These are phyloP conservation scores for Chimonanthus salicifolius DNA, from an alignment of 164 flowering plant species.

Conservation along the genomic window DNA sequence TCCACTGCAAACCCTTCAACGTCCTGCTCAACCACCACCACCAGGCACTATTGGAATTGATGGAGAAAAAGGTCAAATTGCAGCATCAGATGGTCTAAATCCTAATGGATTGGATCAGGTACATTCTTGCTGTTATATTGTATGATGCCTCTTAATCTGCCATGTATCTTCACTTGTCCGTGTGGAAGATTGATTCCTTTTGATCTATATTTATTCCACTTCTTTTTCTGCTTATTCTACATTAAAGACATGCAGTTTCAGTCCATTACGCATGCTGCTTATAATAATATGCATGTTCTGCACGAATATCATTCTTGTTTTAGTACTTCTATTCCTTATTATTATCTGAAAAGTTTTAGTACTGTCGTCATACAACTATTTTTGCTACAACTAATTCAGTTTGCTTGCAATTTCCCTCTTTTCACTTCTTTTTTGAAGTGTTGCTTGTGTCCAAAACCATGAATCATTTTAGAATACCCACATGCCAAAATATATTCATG, in stretches of 20 bases:
- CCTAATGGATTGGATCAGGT: slow-evolving; percentile 43
- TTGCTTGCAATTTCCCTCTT: too few species aligned
- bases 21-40: slow-evolving; percentile 62
- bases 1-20: slow-evolving; percentile 42
- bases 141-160: not conserved
- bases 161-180: not conserved
- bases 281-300: too few species aligned
- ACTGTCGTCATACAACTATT: too few species aligned
- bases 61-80: slow-evolving; percentile 31
- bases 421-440: too few species aligned
- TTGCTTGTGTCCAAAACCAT: too few species aligned
- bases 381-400: too few species aligned
- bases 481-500: too few species aligned
- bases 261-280: not conserved
- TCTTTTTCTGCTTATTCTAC: not conserved
- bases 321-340: too few species aligned
- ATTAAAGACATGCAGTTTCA: not conserved
- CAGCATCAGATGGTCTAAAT: slow-evolving; percentile 29
- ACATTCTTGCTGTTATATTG: slow-evolving; percentile 4
- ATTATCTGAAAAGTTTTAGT: too few species aligned
- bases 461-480: too few species aligned
- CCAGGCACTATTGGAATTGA: slow-evolving; percentile 52
- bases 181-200: too few species aligned
- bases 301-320: too few species aligned
- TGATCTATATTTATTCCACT: not conserved